Evolutionary conservation across 2,329 filamentous ascomycete genomes (phyloP).

Genomic region (Aspergillus cejpii): DNA sequence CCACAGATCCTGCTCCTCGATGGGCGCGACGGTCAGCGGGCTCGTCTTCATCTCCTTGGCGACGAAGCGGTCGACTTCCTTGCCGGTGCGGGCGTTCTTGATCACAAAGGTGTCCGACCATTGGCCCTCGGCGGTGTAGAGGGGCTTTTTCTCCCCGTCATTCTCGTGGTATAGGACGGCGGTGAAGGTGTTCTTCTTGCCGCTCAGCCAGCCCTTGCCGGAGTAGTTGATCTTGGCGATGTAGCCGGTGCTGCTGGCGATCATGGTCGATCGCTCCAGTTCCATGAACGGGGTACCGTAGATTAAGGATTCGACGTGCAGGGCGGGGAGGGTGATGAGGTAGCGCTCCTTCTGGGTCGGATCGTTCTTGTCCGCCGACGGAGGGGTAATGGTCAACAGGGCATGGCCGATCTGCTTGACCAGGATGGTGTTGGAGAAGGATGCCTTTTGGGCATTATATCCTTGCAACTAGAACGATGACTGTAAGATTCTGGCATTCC

Average conservation of each 20-base stretch:
- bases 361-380: conserved; percentile 47
- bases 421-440: conserved; percentile 87
- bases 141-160: conserved; percentile 59
- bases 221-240: conserved; percentile 87
- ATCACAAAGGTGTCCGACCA: conserved; percentile 83
- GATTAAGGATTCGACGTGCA: conserved; percentile 91
- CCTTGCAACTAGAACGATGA: conserved; percentile 52
- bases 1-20: conserved; percentile 76
- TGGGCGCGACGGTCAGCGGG: conserved; percentile 61
- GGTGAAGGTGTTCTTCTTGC: conserved; percentile 87
- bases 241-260: conserved; percentile 79
- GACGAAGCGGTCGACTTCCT: conserved; percentile 54
- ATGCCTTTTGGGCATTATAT: conserved; percentile 94
- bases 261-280: conserved; percentile 76
- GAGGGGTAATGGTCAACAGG: conserved; percentile 59
- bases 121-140: conserved; percentile 78
- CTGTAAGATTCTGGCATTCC: not conserved
- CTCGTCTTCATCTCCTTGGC: conserved; percentile 55
- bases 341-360: conserved; percentile 56
- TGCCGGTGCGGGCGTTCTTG: conserved; percentile 56
- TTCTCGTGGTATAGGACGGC: conserved; percentile 65
- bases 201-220: conserved; percentile 88
- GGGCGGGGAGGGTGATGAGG: conserved; percentile 80
- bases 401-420: conserved; percentile 94
- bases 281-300: conserved; percentile 72